Conservation (phyloP, 805 yeast species). For the Saccharomycopsis olivae region DNA sequence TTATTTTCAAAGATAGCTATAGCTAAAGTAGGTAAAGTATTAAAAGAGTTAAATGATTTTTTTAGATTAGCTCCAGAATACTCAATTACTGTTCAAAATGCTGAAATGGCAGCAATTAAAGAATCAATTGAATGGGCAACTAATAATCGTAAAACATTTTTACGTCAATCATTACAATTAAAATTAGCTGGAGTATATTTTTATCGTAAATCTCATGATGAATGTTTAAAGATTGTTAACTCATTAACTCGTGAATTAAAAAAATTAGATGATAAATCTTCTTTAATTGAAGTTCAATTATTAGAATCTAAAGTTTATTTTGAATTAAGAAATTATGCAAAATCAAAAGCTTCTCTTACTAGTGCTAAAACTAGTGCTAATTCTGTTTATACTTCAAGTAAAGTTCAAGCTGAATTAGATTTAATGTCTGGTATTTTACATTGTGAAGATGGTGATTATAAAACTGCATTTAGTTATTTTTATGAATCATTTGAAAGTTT, state of each 20-base stretch:
- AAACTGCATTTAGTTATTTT: slow-evolving; percentile 91
- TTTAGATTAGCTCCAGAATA: slow-evolving; percentile 79
- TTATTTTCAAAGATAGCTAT: slow-evolving; percentile 79
- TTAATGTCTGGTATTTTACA: slow-evolving; percentile 91
- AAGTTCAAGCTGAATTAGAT: slow-evolving; percentile 87
- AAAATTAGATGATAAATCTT: slow-evolving; percentile 89
- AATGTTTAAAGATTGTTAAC: slow-evolving; percentile 62
- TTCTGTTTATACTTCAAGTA: slow-evolving; percentile 90
- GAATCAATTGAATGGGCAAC: slow-evolving; percentile 85
- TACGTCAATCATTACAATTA: slow-evolving; percentile 80
- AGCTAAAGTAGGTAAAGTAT: slow-evolving; percentile 88
- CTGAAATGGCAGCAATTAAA: slow-evolving; percentile 37
- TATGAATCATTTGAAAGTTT: slow-evolving; percentile 92
- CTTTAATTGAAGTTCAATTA: slow-evolving; percentile 90
- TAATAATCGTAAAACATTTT: slow-evolving; percentile 70
- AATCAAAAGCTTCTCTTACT: slow-evolving; percentile 84
- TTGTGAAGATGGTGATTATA: slow-evolving; percentile 94
- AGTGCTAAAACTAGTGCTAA: slow-evolving; percentile 97
- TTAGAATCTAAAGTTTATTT: slow-evolving; percentile 86
- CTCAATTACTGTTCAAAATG: slow-evolving; percentile 21
- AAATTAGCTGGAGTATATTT: slow-evolving; percentile 71
- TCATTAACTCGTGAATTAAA: slow-evolving; percentile 75
- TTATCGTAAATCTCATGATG: slow-evolving; percentile 52
- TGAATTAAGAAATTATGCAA: slow-evolving; percentile 82
- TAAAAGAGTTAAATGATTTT: slow-evolving; percentile 69